A percentile compares a stretch with the other conserved stretches of the same genome.
Evolutionary conservation across 805 yeast genomes (phyloP).

Genomic region (Komagataella pastoris): DNA sequence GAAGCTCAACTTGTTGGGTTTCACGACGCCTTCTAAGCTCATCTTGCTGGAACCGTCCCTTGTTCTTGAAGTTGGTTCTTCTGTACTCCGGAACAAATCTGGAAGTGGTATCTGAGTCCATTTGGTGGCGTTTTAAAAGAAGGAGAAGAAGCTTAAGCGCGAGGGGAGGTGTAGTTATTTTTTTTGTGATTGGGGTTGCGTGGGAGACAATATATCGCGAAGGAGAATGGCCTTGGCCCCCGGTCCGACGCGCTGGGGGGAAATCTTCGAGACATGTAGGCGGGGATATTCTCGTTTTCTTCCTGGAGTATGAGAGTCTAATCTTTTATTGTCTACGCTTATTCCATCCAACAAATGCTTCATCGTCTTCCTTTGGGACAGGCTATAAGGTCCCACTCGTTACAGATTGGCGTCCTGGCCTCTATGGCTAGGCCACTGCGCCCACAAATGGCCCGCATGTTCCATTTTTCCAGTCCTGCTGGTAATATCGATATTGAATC

Average conservation of each 20-base stretch:
- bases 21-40: constrained; percentile 97
- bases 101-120: constrained; percentile 67
- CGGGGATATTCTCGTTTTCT: too few relatives aligned
- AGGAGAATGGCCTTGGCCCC: not conserved
- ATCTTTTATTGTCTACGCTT: not conserved
- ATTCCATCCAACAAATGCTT: not conserved
- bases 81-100: constrained; percentile 96
- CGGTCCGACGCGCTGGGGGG: too few relatives aligned
- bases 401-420: not conserved
- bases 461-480: not conserved
- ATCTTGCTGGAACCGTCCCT: constrained; percentile 86
- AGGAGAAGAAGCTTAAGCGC: not conserved
- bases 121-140: constrained; percentile 10
- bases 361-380: not conserved
- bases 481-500: constrained; percentile 4
- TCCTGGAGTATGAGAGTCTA: not conserved
- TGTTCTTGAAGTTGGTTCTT: constrained; percentile 90
- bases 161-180: not conserved
- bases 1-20: constrained; percentile 89
- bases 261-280: too few relatives aligned
- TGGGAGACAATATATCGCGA: not conserved
- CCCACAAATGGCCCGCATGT: not conserved
- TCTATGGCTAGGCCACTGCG: not conserved
- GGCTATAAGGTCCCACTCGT: not conserved
- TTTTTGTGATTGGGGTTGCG: not conserved